A percentile compares a stretch with the other conserved stretches of the same genome.
These are phyloP conservation scores for Verruconis gallopava DNA, from an alignment of 2,329 filamentous ascomycete species.

Conservation along the genomic window DNA sequence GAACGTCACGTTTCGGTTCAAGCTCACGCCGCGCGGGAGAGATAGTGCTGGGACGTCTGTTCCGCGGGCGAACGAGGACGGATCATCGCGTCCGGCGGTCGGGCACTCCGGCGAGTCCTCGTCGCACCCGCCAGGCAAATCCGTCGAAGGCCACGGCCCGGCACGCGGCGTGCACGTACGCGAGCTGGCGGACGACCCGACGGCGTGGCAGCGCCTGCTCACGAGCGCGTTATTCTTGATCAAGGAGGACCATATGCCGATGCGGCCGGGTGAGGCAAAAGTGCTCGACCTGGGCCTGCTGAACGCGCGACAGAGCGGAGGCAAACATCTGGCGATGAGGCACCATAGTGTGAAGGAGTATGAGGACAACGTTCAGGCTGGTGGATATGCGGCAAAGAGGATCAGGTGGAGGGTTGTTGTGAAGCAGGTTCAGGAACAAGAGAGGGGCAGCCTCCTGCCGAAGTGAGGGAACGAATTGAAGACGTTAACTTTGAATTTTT, in stretches of 20 bases:
- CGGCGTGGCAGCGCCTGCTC: conserved; percentile 9
- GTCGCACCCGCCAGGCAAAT: neutral
- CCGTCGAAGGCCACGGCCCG: neutral
- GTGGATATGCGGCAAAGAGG: conserved; percentile 1
- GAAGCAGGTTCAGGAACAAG: neutral
- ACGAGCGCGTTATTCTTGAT: conserved; percentile 6
- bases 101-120: neutral
- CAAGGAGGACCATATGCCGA: conserved; percentile 8
- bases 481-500: too few species aligned
- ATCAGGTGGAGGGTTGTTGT: conserved; percentile 8
- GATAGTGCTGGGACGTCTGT: neutral
- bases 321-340: conserved; percentile 8
- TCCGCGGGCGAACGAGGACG: conserved; percentile 6
- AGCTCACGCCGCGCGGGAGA: conserved; percentile 5
- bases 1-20: conserved; percentile 8
- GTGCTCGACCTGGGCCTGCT: conserved; percentile 5
- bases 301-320: neutral
- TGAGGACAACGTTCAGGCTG: neutral
- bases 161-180: conserved; percentile 5
- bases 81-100: conserved; percentile 1
- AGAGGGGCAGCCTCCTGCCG: neutral
- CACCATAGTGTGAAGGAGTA: conserved; percentile 6
- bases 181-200: conserved; percentile 3
- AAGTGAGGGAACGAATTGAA: too few species aligned
- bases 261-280: conserved; percentile 4